These are phyloP conservation scores for Ophiostoma sp. DNA, from an alignment of 2,329 filamentous ascomycete species.

Conservation along the genomic window DNA sequence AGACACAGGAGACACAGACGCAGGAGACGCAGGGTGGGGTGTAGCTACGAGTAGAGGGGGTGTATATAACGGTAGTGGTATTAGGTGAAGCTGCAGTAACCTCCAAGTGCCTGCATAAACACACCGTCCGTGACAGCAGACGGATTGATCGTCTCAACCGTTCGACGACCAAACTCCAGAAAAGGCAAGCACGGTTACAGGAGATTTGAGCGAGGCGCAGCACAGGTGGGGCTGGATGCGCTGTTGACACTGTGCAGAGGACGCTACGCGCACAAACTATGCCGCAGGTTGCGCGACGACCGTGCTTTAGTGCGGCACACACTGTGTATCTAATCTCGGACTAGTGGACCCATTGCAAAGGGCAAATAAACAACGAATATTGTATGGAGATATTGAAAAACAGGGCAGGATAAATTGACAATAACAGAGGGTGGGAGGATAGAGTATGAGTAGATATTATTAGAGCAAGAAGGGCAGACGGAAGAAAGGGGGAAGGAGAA, in stretches of 20 bases:
- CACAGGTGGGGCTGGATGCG: not conserved
- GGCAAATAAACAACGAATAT: not conserved
- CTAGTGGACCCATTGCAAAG: not conserved
- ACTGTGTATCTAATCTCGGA: slow-evolving; percentile 7
- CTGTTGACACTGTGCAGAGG: slow-evolving; percentile 6
- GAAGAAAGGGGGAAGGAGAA: not conserved
- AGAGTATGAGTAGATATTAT: not conserved
- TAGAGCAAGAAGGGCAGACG: not conserved
- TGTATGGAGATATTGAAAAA: not conserved
- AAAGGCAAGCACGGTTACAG: slow-evolving; percentile 19
- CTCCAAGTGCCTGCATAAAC: too few species aligned
- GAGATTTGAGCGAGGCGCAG: slow-evolving; percentile 28
- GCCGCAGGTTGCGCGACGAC: not conserved
- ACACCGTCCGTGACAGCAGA: too few species aligned
- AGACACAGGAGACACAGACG: not conserved
- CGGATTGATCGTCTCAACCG: not conserved
- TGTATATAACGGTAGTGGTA: not conserved
- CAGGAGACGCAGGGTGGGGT: not conserved
- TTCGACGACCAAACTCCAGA: slow-evolving; percentile 16
- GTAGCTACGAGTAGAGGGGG: not conserved
- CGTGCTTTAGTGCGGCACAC: not conserved
- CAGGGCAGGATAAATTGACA: slow-evolving; percentile 5
- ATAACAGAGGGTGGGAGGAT: not conserved
- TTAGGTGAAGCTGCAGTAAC: not conserved
- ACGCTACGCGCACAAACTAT: not conserved